These are phyloP conservation scores for Ganoderma meredithae DNA, from an alignment of 1,284 basidiomycete genomes.

Conservation along the genomic window DNA sequence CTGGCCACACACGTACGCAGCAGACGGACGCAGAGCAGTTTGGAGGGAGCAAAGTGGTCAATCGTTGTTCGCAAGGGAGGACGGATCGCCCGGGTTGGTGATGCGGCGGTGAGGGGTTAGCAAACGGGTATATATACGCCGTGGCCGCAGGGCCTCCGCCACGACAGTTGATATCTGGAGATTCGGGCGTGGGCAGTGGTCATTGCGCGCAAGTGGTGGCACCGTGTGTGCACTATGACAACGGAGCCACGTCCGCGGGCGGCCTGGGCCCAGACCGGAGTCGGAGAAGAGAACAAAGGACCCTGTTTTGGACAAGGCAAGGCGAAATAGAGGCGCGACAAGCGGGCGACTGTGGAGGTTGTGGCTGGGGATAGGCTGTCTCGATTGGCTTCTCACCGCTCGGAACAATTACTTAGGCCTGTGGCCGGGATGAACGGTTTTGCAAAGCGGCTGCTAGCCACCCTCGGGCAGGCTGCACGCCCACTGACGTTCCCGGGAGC, in stretches of 20 bases:
- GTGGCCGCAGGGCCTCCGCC: conserved; percentile 19
- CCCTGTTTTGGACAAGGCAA: conserved; percentile 24
- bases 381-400: conserved; percentile 10
- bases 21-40: conserved; percentile 9
- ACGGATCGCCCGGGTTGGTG: conserved; percentile 11
- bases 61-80: conserved; percentile 13
- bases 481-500: conserved; percentile 8
- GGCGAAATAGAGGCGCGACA: conserved; percentile 13
- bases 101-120: conserved; percentile 20
- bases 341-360: conserved; percentile 4
- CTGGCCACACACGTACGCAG: conserved; percentile 22
- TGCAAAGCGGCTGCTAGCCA: conserved; percentile 21
- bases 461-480: conserved; percentile 8
- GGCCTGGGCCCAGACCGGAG: conserved; percentile 23
- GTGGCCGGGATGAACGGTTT: conserved; percentile 22
- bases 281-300: conserved; percentile 29
- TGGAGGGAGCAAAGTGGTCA: conserved; percentile 4
- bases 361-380: conserved; percentile 8
- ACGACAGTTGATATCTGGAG: conserved; percentile 28
- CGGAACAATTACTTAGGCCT: conserved; percentile 31
- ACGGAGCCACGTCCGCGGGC: conserved; percentile 24
- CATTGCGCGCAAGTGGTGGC: conserved; percentile 26
- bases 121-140: conserved; percentile 26
- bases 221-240: conserved; percentile 33
- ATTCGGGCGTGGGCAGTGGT: conserved; percentile 27